These are phyloP conservation scores for Vitis hybrid DNA, from an alignment of 177 flowering plant species.

Conservation along the genomic window DNA sequence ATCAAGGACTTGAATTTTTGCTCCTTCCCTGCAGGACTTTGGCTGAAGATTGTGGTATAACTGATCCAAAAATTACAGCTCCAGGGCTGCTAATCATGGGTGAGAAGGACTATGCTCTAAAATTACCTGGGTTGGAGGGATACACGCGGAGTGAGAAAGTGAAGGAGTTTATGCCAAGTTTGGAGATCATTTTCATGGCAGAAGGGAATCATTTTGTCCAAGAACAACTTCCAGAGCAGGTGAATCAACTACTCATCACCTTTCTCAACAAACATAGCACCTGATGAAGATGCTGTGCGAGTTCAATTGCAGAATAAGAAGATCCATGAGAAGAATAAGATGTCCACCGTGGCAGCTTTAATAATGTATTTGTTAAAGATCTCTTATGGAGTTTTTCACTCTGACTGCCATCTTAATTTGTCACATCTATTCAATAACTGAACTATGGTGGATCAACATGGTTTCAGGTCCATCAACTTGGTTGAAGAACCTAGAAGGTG, in stretches of 20 bases:
- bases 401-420: no score
- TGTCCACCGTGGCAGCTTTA: no score
- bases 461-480: no score
- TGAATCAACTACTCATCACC: conserved; percentile 22
- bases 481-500: no score
- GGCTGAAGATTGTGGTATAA: conserved; percentile 12
- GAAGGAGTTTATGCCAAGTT: conserved; percentile 41
- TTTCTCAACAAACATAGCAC: conserved; percentile 23
- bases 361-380: no score
- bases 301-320: conserved; percentile 21
- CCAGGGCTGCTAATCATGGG: conserved; percentile 56
- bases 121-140: conserved; percentile 54
- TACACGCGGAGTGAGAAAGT: conserved; percentile 40
- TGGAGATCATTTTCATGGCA: conserved; percentile 44
- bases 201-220: conserved; percentile 62
- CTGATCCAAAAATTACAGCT: conserved; percentile 28
- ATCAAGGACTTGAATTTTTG: not conserved
- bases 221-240: conserved; percentile 26
- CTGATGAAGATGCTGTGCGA: conserved; percentile 24
- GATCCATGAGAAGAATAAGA: no score
- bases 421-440: no score
- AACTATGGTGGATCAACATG: no score
- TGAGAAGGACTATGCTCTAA: conserved; percentile 46
- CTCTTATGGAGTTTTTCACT: no score
- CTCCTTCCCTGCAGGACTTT: conserved; percentile 21